A percentile compares a stretch with the other conserved stretches of the same genome.
Evolutionary conservation across 2,329 filamentous ascomycete species (phyloP).

Genomic region (Tolypocladium amazonense): DNA sequence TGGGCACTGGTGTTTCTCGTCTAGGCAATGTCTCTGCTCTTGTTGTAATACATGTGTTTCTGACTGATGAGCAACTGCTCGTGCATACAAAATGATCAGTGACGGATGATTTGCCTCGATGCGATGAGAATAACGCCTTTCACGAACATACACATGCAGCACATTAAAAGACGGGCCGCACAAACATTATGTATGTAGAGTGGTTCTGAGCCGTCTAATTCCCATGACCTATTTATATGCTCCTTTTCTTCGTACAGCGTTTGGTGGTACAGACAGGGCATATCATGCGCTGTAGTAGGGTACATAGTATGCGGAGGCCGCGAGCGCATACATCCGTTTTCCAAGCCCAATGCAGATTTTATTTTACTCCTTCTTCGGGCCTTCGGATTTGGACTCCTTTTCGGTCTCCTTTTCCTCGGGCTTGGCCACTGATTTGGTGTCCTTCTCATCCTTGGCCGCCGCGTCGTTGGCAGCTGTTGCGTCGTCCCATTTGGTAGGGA

Average conservation of each 20-base stretch:
- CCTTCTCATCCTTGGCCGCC: slow-evolving; percentile 8
- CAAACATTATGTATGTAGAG: not conserved
- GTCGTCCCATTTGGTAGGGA: slow-evolving; percentile 14
- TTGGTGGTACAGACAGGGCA: slow-evolving; percentile 5
- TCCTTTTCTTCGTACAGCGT: slow-evolving; percentile 1
- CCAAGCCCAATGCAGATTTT: not conserved
- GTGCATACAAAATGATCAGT: not conserved
- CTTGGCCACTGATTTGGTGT: slow-evolving; percentile 6
- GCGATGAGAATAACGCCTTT: too few species aligned
- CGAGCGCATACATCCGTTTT: not conserved
- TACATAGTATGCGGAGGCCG: slow-evolving; percentile 3
- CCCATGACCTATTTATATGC: not conserved
- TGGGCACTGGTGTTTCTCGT: not conserved
- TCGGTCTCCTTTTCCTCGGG: slow-evolving; percentile 6
- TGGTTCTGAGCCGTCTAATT: slow-evolving; percentile 2
- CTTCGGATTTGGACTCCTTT: slow-evolving; percentile 1
- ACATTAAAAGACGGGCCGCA: too few species aligned
- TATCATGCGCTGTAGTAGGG: not conserved
- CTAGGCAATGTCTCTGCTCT: not conserved
- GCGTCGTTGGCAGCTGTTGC: slow-evolving; percentile 17
- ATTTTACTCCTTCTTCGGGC: slow-evolving; percentile 3
- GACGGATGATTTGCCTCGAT: not conserved
- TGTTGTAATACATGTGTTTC: not conserved
- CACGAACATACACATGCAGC: not conserved
- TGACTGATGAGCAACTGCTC: not conserved